Conservation (phyloP, 2,329 filamentous ascomycete genomes). For the Diaporthe longicolla region DNA sequence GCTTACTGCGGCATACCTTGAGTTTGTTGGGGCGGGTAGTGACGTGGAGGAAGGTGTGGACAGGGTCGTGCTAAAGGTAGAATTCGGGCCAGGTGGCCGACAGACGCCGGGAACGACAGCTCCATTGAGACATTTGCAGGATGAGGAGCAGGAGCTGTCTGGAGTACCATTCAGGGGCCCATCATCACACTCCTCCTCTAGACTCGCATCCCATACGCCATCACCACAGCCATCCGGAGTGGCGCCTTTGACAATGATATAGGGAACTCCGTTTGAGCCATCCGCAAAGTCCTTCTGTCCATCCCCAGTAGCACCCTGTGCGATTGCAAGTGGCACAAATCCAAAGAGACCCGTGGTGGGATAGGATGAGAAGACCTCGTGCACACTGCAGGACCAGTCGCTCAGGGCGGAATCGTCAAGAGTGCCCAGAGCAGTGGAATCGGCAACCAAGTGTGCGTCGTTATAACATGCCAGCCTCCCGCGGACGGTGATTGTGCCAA, state of each 20-base stretch:
- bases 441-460: slow-evolving; percentile 57
- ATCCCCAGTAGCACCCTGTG: slow-evolving; percentile 52
- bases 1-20: slow-evolving; percentile 6
- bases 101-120: slow-evolving; percentile 48
- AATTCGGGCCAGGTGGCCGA: slow-evolving; percentile 38
- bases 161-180: slow-evolving; percentile 51
- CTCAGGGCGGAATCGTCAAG: slow-evolving; percentile 56
- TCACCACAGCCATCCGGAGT: slow-evolving; percentile 58
- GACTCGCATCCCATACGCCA: slow-evolving; percentile 50
- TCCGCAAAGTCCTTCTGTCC: slow-evolving; percentile 55
- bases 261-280: slow-evolving; percentile 55
- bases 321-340: slow-evolving; percentile 58
- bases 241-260: slow-evolving; percentile 58
- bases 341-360: slow-evolving; percentile 52
- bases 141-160: slow-evolving; percentile 54
- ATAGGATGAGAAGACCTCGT: slow-evolving; percentile 57
- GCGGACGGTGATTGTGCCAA: slow-evolving; percentile 57
- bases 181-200: slow-evolving; percentile 59
- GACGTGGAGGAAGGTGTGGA: slow-evolving; percentile 26
- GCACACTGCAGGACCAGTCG: slow-evolving; percentile 59
- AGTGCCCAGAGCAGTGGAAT: slow-evolving; percentile 50
- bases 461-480: slow-evolving; percentile 57
- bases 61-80: slow-evolving; percentile 41
- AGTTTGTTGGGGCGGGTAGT: slow-evolving; percentile 20
- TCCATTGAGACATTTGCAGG: slow-evolving; percentile 55